Evolutionary conservation across 2,329 filamentous ascomycete species (phyloP), one percentile per base, ranked within the genome.

Genomic region (Cladophialophora immunda): DNA sequence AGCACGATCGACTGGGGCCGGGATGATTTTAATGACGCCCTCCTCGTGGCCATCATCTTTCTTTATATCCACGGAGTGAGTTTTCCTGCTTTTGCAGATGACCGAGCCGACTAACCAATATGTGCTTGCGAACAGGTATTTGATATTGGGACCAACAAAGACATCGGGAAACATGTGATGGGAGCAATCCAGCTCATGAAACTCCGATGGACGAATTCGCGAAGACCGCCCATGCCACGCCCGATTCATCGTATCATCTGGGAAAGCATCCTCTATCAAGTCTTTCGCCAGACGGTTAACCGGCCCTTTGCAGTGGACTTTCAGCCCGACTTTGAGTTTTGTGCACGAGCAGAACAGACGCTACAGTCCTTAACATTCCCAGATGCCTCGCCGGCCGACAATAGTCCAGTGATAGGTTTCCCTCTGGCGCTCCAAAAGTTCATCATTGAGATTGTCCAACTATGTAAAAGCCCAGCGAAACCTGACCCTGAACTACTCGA

Each of bases 41-140:
- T 69, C 1, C 29, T 67, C 54, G 41, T 60, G 19, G 47, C 57
- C 25, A 59, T 69, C 30, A 63, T 41, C 27, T 57, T 67, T 25
- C 36, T 69, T 13, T 69, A 69, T 29, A 60, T 69, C n/a, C 68
- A 69, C 29, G 68, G 68, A n/a, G 68, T 69, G 58, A 65, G 68
- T 62, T 13, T 13, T 4, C 17, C 29, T 9, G 1, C 3, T 7
- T 47, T 17, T 6, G 22, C 29, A 17, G 15, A 7, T n/a, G 38
- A n/a, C 29, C n/a, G 15, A 13, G 15, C n/a, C 34, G 5, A 59
- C 17, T 59, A 36, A 34, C 27, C 36, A 25, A 15, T 6, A 7
- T n/a, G n/a, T 59, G 9, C 15, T 0, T 25, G 38, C 3, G 41
- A 32, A 34, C 45, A 69, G 67, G 34, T 67, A 1, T 66, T 62